phyloP scores from a whole-genome alignment of 2,329 filamentous ascomycete genomes.

The Xylariaceae sp. region DNA sequence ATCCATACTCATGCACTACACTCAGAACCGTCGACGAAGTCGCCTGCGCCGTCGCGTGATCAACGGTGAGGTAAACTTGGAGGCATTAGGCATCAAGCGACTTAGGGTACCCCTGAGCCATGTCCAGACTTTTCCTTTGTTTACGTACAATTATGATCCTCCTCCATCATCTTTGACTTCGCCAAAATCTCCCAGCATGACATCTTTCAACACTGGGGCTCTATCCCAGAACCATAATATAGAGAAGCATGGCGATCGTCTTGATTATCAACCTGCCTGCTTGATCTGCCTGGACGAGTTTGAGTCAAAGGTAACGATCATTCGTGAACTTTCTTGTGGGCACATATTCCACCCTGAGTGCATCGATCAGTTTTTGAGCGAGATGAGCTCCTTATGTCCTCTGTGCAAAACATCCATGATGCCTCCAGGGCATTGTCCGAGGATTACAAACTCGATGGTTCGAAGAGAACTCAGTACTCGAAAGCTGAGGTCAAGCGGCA shows the following conservation, averaged over 20 bases:
- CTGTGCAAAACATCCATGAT: slow-evolving; percentile 87
- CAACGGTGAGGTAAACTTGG: slow-evolving; percentile 82
- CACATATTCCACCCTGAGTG: slow-evolving; percentile 95
- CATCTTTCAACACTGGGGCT: slow-evolving; percentile 17
- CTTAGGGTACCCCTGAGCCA: slow-evolving; percentile 76
- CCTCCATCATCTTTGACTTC: slow-evolving; percentile 49
- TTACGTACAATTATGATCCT: slow-evolving; percentile 71
- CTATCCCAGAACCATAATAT: slow-evolving; percentile 20
- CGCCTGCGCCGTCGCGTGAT: slow-evolving; percentile 73
- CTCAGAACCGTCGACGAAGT: slow-evolving; percentile 74
- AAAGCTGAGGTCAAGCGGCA: slow-evolving; percentile 59
- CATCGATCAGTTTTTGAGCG: slow-evolving; percentile 81
- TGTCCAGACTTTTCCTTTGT: slow-evolving; percentile 77
- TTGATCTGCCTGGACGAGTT: slow-evolving; percentile 91
- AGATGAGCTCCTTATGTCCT: slow-evolving; percentile 85
- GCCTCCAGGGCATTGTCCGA: slow-evolving; percentile 69
- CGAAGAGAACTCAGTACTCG: slow-evolving; percentile 76
- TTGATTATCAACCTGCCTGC: slow-evolving; percentile 78
- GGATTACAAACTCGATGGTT: slow-evolving; percentile 85
- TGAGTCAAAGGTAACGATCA: slow-evolving; percentile 69
- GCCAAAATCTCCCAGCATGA: slow-evolving; percentile 32
- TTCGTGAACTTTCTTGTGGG: slow-evolving; percentile 85
- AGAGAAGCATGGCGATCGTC: slow-evolving; percentile 47
- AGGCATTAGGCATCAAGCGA: slow-evolving; percentile 82
- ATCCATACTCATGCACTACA: slow-evolving; percentile 75